phyloP scores from a whole-genome alignment of 1,284 basidiomycete genomes.

The Sporisorium exsertum region DNA sequence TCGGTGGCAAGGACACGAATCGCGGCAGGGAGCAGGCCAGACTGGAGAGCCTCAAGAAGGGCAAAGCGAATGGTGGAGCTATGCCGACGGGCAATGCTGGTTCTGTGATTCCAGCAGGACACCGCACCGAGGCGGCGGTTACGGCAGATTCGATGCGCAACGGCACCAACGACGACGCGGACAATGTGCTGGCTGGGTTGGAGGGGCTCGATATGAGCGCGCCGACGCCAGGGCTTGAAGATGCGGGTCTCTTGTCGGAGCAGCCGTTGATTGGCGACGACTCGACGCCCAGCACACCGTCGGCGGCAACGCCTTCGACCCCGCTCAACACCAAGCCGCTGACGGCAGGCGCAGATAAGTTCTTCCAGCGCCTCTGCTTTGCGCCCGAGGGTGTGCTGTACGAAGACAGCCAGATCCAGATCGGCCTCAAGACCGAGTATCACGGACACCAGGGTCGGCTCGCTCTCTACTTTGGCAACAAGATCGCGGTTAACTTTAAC shows the following conservation, averaged over 20 bases:
- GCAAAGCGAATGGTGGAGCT: slow-evolving; percentile 64
- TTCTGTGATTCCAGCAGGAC: slow-evolving; percentile 54
- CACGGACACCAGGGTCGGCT: slow-evolving; percentile 91
- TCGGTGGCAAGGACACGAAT: slow-evolving; percentile 92
- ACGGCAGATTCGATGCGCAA: slow-evolving; percentile 50
- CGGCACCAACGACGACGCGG: slow-evolving; percentile 56
- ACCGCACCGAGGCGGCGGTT: slow-evolving; percentile 43
- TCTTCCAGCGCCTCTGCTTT: slow-evolving; percentile 88
- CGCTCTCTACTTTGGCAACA: slow-evolving; percentile 95
- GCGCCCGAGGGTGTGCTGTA: slow-evolving; percentile 88
- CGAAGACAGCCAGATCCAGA: slow-evolving; percentile 93
- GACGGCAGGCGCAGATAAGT: slow-evolving; percentile 72
- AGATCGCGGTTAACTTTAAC: slow-evolving; percentile 84
- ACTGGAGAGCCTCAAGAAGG: slow-evolving; percentile 71
- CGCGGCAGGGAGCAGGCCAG: slow-evolving; percentile 78
- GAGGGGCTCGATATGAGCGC: slow-evolving; percentile 81
- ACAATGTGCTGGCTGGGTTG: slow-evolving; percentile 80
- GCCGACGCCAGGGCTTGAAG: slow-evolving; percentile 59
- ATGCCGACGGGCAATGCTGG: slow-evolving; percentile 58
- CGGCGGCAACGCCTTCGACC: slow-evolving; percentile 35
- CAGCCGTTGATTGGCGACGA: slow-evolving; percentile 39
- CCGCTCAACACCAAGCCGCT: slow-evolving; percentile 22
- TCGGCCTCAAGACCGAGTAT: slow-evolving; percentile 95
- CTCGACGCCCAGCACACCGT: slow-evolving; percentile 19
- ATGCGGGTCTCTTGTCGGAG: slow-evolving; percentile 25